Evolutionary conservation across 2,329 filamentous ascomycete genomes (phyloP), one percentile per base, ranked within the genome.

Genomic region (Macrophomina pseudophaseolina): DNA sequence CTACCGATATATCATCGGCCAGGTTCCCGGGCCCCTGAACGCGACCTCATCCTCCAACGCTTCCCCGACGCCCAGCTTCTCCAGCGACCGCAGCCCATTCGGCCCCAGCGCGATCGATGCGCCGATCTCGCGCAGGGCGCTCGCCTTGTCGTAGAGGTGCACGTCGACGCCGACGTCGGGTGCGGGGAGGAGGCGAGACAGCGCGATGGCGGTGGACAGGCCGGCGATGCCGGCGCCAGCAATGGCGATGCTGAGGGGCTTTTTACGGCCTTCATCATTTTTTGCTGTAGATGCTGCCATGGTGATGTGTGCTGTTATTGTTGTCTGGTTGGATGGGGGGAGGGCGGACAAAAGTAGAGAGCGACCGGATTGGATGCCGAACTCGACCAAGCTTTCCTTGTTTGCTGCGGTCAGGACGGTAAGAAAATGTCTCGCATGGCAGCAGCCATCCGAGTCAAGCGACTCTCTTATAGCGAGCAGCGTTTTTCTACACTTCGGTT

Each of bases 181-280:
- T 9, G 46, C 46, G 23, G 11, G 48, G 51, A 53, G 30, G 46
- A 72, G 74, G 35, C 73, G 66, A 7, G 69, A 68, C 0, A 79
- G 70, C 2, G 75, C 77, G 53, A 81, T 78, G 2, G 78, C 76
- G 3, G 76, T 72, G 1, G 75, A 75, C 23, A 81, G 74, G 7
- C 80, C 79, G 8, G 78, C 78, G 38, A 81, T 77, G 6, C 79
- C 79, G 32, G 72, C 75, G 16, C 79, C 79, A 23, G 77, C 69
- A 38, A 81, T 77, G 44, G 76, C 76, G 51, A 74, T 54, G 64
- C 72, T n/a, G 8, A 74, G 51, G 33, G 64, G 23, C 23, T 23
- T 23, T 23, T 23, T 23, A 23, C 23, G 23, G 23, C 23, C 23
- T 23, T 23, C 23, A 3, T 23, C 23, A 23, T 23, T 23, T 23